phyloP scores from a whole-genome alignment of 2,329 filamentous ascomycete genomes.

The Mycosphaerella sp. region DNA sequence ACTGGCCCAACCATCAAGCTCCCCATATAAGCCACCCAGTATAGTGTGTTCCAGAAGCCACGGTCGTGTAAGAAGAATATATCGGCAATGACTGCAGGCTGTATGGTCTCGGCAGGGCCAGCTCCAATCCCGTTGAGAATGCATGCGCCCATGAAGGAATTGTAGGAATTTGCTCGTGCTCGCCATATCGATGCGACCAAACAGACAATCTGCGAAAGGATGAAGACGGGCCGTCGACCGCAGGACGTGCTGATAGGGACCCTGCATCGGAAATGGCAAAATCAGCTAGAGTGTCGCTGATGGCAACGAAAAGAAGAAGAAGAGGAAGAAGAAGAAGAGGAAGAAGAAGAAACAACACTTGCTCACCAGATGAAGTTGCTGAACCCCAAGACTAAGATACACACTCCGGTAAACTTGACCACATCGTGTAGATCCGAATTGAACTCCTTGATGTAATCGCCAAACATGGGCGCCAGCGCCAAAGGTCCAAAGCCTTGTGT shows the following conservation, averaged over 20 bases:
- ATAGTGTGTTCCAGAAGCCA: slow-evolving; percentile 56
- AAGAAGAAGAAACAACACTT: background rate
- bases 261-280: slow-evolving; percentile 32
- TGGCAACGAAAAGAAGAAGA: too few relatives aligned
- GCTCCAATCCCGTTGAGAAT: slow-evolving; percentile 58
- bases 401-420: slow-evolving; percentile 52
- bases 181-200: slow-evolving; percentile 53
- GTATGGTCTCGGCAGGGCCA: slow-evolving; percentile 57
- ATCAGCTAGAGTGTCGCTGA: too few relatives aligned
- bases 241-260: slow-evolving; percentile 52
- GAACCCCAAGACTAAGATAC: slow-evolving; percentile 53
- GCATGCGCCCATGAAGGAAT: slow-evolving; percentile 57
- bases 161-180: slow-evolving; percentile 52
- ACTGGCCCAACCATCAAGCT: slow-evolving; percentile 51
- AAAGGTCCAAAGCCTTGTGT: slow-evolving; percentile 52
- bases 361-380: slow-evolving; percentile 55
- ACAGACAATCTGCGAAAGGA: slow-evolving; percentile 49
- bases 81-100: slow-evolving; percentile 59
- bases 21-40: slow-evolving; percentile 59
- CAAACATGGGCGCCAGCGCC: slow-evolving; percentile 55
- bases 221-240: slow-evolving; percentile 50
- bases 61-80: slow-evolving; percentile 57
- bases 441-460: slow-evolving; percentile 51
- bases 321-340: background rate
- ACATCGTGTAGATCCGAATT: slow-evolving; percentile 39